A percentile compares a stretch with the other conserved stretches of the same genome.
phyloP scores from a whole-genome alignment of 2,329 filamentous ascomycete genomes.

The Nemania diffusa region DNA sequence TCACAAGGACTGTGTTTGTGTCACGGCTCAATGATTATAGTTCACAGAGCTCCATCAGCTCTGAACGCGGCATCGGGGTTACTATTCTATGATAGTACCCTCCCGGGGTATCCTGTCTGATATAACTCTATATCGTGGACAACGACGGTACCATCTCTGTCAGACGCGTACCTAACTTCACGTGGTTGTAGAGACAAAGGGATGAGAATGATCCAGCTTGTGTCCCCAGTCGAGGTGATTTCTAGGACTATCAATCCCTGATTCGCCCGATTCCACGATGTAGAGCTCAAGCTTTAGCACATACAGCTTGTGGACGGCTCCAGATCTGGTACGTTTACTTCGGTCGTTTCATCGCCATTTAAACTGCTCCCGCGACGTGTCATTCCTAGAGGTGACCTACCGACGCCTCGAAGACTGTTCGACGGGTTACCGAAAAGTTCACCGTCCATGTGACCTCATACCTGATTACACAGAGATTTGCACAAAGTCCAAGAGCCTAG shows the following conservation, averaged over 20 bases:
- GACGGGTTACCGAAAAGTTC: neutral
- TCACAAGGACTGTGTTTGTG: constrained; percentile 16
- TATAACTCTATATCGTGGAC: constrained; percentile 1
- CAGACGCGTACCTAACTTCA: constrained; percentile 13
- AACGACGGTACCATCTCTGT: constrained; percentile 1
- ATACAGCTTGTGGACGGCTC: neutral
- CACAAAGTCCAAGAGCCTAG: neutral
- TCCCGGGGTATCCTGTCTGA: neutral
- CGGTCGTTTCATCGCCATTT: neutral
- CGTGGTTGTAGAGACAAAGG: constrained; percentile 9
- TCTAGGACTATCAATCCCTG: neutral
- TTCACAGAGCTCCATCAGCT: neutral
- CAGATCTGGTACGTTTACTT: constrained; percentile 1
- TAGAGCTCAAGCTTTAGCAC: constrained; percentile 1
- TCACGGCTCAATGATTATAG: constrained; percentile 2
- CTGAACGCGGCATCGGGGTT: neutral
- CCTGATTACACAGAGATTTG: constrained; percentile 1
- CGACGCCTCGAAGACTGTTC: neutral
- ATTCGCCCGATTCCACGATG: neutral
- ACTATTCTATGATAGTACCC: neutral
- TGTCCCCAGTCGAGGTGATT: constrained; percentile 2
- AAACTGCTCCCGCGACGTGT: neutral
- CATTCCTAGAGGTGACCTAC: neutral
- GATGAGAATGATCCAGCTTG: constrained; percentile 9
- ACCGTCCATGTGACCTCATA: constrained; percentile 6